Percentiles rank a stretch among this genome's conserved stretches.
These are phyloP conservation scores for Steccherinum ochraceum DNA, from an alignment of 768 basidiomycete species.

Conservation along the genomic window DNA sequence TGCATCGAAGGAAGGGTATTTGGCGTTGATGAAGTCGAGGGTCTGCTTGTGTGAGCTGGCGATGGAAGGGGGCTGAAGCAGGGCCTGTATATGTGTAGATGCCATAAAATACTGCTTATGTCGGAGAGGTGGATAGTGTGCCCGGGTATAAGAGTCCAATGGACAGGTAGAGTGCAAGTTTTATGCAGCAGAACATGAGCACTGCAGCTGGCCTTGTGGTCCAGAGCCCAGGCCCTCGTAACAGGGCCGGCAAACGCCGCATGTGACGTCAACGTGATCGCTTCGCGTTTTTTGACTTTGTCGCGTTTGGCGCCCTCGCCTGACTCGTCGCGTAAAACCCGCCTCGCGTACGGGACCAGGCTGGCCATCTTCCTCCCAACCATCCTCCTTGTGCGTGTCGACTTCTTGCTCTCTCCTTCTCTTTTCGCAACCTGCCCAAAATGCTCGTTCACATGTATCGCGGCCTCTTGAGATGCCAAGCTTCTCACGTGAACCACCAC, in stretches of 20 bases:
- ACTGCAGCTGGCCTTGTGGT: no score
- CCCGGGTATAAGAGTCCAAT: neutral
- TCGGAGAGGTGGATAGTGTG: neutral
- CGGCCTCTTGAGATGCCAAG: neutral
- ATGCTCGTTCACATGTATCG: neutral
- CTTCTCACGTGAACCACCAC: neutral
- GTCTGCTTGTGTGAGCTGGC: slow-evolving; percentile 27
- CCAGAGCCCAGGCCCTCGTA: no score
- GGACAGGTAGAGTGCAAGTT: neutral
- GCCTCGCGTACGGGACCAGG: neutral
- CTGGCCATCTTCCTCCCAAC: neutral
- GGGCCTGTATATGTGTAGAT: slow-evolving; percentile 36
- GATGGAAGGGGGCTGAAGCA: slow-evolving; percentile 44
- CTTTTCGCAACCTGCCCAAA: neutral
- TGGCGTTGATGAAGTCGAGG: slow-evolving; percentile 35
- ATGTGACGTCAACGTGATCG: neutral
- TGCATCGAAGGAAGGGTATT: slow-evolving; percentile 36
- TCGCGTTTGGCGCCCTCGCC: neutral
- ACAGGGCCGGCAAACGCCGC: no score
- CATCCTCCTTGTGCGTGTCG: no score
- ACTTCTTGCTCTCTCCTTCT: neutral
- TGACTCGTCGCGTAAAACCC: neutral
- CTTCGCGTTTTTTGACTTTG: neutral
- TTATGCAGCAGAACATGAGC: neutral
- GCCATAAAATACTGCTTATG: no score